Conservation (phyloP, 2,329 filamentous ascomycete genomes). For the Conoideocrella luteorostrata region DNA sequence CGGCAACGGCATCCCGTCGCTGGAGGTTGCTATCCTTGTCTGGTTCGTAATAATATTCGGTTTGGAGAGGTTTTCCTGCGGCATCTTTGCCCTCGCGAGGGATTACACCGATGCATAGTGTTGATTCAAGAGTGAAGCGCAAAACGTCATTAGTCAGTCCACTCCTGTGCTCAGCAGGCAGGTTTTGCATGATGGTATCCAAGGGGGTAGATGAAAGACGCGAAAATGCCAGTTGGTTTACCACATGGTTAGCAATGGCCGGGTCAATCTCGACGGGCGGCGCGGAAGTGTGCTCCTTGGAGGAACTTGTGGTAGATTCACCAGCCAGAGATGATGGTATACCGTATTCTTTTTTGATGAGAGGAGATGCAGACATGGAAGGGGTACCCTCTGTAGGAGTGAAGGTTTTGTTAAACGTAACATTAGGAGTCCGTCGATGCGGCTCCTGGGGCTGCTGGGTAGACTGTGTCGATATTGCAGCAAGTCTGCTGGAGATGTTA, state of each 20-base stretch:
- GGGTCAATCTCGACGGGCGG: constrained; percentile 31
- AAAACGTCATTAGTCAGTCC: constrained; percentile 58
- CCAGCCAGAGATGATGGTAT: constrained; percentile 19
- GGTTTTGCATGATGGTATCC: constrained; percentile 79
- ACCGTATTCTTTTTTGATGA: constrained; percentile 13
- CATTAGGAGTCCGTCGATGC: constrained; percentile 16
- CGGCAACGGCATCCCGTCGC: constrained; percentile 76
- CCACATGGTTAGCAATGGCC: constrained; percentile 70
- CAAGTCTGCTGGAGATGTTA: constrained; percentile 75
- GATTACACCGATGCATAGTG: constrained; percentile 81
- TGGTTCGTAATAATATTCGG: constrained; percentile 93
- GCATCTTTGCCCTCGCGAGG: constrained; percentile 89
- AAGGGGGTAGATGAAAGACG: constrained; percentile 86
- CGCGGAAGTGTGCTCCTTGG: constrained; percentile 13
- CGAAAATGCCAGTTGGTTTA: constrained; percentile 94
- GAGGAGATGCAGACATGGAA: constrained; percentile 17
- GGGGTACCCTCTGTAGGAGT: constrained; percentile 15
- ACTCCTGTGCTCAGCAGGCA: constrained; percentile 60
- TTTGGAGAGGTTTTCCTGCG: constrained; percentile 86
- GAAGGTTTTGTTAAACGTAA: constrained; percentile 16
- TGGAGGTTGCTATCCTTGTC: constrained; percentile 77
- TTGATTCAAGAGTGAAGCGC: constrained; percentile 64
- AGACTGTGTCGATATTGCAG: constrained; percentile 66
- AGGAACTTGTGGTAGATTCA: constrained; percentile 13
- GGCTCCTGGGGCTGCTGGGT: constrained; percentile 39